phyloP scores from a whole-genome alignment of 2,329 filamentous ascomycete genomes.

The Trichophyton rubrum region DNA sequence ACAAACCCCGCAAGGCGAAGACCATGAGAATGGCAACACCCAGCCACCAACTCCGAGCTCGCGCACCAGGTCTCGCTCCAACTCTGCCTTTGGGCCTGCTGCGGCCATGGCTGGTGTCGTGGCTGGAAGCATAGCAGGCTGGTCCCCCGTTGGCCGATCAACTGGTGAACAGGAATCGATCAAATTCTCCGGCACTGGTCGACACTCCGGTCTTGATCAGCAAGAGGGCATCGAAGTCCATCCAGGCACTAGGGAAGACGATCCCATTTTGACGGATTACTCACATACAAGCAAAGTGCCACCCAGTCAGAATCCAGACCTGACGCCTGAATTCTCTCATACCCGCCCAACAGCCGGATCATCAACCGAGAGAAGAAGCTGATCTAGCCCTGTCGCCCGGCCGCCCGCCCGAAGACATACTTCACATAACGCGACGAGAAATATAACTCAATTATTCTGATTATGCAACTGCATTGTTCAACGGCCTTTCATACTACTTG shows the following conservation, averaged over 20 bases:
- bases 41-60: conserved; percentile 45
- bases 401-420: conserved; percentile 17
- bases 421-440: neutral
- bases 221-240: conserved; percentile 37
- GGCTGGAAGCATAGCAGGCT: conserved; percentile 53
- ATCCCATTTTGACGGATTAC: conserved; percentile 31
- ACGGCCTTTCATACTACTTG: neutral
- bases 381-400: conserved; percentile 22
- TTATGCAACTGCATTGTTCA: neutral
- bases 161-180: conserved; percentile 27
- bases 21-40: conserved; percentile 13
- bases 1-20: conserved; percentile 44
- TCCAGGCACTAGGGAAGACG: conserved; percentile 34
- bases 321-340: conserved; percentile 34
- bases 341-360: conserved; percentile 20
- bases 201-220: conserved; percentile 28
- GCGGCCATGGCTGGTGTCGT: conserved; percentile 54
- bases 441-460: neutral
- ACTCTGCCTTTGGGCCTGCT: conserved; percentile 46
- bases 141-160: conserved; percentile 47
- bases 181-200: conserved; percentile 26
- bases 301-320: conserved; percentile 36
- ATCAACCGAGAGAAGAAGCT: conserved; percentile 21
- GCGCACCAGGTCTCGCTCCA: conserved; percentile 44
- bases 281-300: conserved; percentile 25